Conservation (phyloP, 1,284 basidiomycete genomes). For the Afroboletus lepidellus region DNA sequence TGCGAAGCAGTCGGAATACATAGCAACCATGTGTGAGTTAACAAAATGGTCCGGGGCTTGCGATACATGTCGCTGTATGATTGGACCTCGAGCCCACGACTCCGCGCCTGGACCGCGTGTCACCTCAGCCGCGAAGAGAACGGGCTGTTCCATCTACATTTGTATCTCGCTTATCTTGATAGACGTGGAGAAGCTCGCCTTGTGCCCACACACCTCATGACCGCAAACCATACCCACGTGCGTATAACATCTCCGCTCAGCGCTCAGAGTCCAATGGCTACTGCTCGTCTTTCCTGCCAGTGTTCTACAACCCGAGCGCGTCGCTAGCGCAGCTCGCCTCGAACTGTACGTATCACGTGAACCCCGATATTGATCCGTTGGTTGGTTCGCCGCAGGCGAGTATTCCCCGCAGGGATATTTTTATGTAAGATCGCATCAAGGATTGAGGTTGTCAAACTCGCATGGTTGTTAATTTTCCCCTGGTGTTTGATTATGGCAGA, state of each 20-base stretch:
- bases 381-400: too few relatives aligned
- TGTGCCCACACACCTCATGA: background rate
- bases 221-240: background rate
- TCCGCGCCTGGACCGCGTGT: background rate
- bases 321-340: too few relatives aligned
- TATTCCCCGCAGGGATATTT: slow-evolving; percentile 1
- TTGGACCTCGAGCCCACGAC: background rate
- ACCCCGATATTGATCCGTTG: background rate
- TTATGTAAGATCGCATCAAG: slow-evolving; percentile 1
- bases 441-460: slow-evolving; percentile 10
- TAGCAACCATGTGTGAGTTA: too few relatives aligned
- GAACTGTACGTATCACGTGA: too few relatives aligned
- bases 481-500: slow-evolving; percentile 2
- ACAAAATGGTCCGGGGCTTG: too few relatives aligned
- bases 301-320: too few relatives aligned
- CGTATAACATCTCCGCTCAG: too few relatives aligned
- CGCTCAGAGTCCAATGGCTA: too few relatives aligned
- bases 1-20: too few relatives aligned
- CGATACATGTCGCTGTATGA: background rate
- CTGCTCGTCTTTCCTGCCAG: too few relatives aligned
- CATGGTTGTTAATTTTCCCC: slow-evolving; percentile 12
- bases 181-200: background rate
- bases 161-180: background rate
- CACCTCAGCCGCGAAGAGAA: background rate
- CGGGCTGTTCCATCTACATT: background rate